A percentile compares a stretch with the other conserved stretches of the same genome.
Evolutionary conservation across 2,329 filamentous ascomycete genomes (phyloP).

Genomic region (Fusarium praegraminearum): DNA sequence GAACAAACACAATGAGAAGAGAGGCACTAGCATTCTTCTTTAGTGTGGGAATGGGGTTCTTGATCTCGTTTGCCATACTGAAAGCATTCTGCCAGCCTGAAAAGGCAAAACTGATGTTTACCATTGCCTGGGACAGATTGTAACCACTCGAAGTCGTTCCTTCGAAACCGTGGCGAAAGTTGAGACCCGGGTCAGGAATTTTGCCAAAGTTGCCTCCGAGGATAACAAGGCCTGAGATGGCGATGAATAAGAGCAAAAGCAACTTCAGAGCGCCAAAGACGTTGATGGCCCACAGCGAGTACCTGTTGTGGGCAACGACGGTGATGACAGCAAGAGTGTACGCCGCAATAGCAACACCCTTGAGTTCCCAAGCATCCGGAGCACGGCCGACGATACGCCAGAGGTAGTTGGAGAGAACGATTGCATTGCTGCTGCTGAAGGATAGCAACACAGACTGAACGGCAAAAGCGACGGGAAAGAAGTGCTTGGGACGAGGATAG

Average conservation of each 20-base stretch:
- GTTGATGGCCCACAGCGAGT: slow-evolving; percentile 68
- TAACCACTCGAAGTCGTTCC: slow-evolving; percentile 54
- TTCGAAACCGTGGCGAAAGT: slow-evolving; percentile 54
- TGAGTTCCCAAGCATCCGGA: slow-evolving; percentile 71
- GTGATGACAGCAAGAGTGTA: slow-evolving; percentile 70
- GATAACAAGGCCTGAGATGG: slow-evolving; percentile 71
- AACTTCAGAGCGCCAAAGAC: slow-evolving; percentile 70
- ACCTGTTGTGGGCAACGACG: slow-evolving; percentile 68
- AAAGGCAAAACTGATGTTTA: slow-evolving; percentile 71
- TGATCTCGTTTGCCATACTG: slow-evolving; percentile 71
- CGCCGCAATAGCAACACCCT: slow-evolving; percentile 73
- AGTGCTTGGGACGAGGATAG: slow-evolving; percentile 71
- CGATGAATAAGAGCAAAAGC: slow-evolving; percentile 71
- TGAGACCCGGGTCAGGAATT: slow-evolving; percentile 50
- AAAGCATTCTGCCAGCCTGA: slow-evolving; percentile 71
- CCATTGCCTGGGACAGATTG: slow-evolving; percentile 60
- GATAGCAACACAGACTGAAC: slow-evolving; percentile 73
- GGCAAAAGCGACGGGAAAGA: slow-evolving; percentile 74
- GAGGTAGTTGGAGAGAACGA: slow-evolving; percentile 72
- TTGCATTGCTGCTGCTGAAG: slow-evolving; percentile 74
- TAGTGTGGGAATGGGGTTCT: slow-evolving; percentile 69
- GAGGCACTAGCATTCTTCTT: slow-evolving; percentile 63
- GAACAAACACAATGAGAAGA: slow-evolving; percentile 62
- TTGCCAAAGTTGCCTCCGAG: slow-evolving; percentile 56
- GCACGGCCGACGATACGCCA: slow-evolving; percentile 66